Evolutionary conservation across 306 rosid species (phyloP).

Genomic region (Citrullus amarus): DNA sequence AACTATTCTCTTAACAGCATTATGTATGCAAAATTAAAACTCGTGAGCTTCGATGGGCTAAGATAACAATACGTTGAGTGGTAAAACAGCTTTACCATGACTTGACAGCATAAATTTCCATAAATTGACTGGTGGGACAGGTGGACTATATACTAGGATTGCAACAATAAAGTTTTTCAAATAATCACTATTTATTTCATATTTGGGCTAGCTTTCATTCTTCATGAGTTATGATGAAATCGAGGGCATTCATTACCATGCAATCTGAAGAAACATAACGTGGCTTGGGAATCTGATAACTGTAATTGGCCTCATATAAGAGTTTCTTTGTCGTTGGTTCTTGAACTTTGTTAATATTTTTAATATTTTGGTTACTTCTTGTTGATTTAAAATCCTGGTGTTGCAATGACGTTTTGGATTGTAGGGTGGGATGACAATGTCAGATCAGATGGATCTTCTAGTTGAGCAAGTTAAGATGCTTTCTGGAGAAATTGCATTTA

Average conservation of each 20-base stretch:
- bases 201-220: neutral
- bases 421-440: constrained; percentile 81
- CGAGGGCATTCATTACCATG: neutral
- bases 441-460: constrained; percentile 95
- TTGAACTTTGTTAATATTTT: neutral
- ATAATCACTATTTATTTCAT: neutral
- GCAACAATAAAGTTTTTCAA: neutral
- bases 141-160: neutral
- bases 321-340: neutral
- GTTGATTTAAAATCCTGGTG: neutral
- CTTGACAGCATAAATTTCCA: neutral
- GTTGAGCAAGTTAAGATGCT: constrained; percentile 99
- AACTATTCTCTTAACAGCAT: neutral
- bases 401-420: constrained; percentile 15
- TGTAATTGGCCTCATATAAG: neutral
- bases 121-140: neutral
- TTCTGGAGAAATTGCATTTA: constrained; percentile 94
- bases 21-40: neutral
- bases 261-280: neutral
- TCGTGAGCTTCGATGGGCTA: neutral
- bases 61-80: neutral
- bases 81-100: neutral
- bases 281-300: neutral
- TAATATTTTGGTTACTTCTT: neutral
- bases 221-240: neutral